Evolutionary conservation across 2,329 filamentous ascomycete genomes (phyloP), one percentile per base, ranked within the genome.

Genomic region (Stenocarpella maydis): DNA sequence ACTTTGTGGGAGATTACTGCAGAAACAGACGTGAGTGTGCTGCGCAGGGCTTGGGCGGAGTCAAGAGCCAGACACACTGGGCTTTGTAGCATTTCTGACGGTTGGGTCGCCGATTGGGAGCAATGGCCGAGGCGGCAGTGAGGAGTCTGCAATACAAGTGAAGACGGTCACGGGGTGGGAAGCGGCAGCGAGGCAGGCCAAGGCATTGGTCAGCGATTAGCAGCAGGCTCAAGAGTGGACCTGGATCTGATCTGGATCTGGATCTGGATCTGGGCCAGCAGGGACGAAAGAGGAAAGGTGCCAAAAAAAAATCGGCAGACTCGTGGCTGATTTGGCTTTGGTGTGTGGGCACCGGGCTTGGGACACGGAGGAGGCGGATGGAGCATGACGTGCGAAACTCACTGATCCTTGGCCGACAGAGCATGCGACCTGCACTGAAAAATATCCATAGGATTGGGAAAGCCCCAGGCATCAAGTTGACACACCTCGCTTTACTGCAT

Each of bases 391-490:
- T 7, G 15, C 37, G 41, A 15, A 43, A 43, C 15, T 43, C 15
- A 9, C 54, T 43, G 54, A 43, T 43, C 4, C 19, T 3, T 41
- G 4, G 1, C 3, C 54, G 9, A 58, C 54, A 1, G 2, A 19
- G 9, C 9, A 15, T 58, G 15, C 0, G 3, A 43, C 28, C 26
- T 2, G 12, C 2, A 10, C 1, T 1, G 8, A 10, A 43, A 58
- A 2, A 43, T 12, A 43, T 58, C 2, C 21, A 10, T 1, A 14
- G 7, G 15, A 4, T 58, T 28, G 14, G 7, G 14, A 43, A 43
- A 14, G 12, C 2, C 34, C 15, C 1, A 14, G n/a, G 2, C 0
- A 58, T 41, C 21, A 41, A 8, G 8, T 0, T 7, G 0, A 1
- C 14, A 15, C 21, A 39, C 4, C 3, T 28, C 28, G 17, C 26